Base-by-base conservation (phyloP, 768 basidiomycete genomes). In the Lentinula raphanica region DNA sequence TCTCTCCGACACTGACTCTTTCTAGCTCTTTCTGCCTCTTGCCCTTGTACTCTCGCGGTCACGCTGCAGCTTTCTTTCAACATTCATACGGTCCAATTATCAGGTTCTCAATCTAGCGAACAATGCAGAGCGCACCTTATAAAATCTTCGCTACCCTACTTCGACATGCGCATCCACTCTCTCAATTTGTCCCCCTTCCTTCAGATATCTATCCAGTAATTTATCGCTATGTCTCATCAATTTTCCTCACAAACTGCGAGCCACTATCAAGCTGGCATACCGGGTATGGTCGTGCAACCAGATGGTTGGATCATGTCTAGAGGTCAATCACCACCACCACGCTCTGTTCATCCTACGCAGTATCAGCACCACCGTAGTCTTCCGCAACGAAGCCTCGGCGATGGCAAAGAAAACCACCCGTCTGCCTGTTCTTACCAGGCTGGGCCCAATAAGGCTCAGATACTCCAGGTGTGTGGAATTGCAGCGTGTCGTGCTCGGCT, bases 391-490 rank as follows among this genome's bases (percentile, higher is more conserved):
- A 19, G 2, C 17, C 19, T 25, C 23, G 15, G 21, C 12, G 1
- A 27, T 53, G 51, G 51, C 51, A 53, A 53, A 53, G 51, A 53
- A 53, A 53, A 53, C 17, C 1, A 39, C 36, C 35, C 25, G 17
- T 48, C 35, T 36, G 36, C 42, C 42, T 44, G 28, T 23, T 21
- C 7, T 13, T 13, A 23, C 6, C 51, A 48, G 46, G 46, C 28
- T 48, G 27, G 29, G 25, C 15, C 17, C 46, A 5, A 13, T 17
- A 25, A n/a, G n/a, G 15, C 46, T 48, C 46, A 48, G 28, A 29
- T n/a, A 13, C 29, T 31, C 19, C 9, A 48, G 29, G 46, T 48
- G 27, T 7, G 46, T 31, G 25, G 29, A 25, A 3, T 15, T 48
- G 25, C 29, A 48, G 28, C 27, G 46, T 28, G 46, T 44, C 42